Evolutionary conservation across 176 grass and related monocot genomes (phyloP), one percentile per base, ranked within the genome.

Genomic region (Avena insularis): DNA sequence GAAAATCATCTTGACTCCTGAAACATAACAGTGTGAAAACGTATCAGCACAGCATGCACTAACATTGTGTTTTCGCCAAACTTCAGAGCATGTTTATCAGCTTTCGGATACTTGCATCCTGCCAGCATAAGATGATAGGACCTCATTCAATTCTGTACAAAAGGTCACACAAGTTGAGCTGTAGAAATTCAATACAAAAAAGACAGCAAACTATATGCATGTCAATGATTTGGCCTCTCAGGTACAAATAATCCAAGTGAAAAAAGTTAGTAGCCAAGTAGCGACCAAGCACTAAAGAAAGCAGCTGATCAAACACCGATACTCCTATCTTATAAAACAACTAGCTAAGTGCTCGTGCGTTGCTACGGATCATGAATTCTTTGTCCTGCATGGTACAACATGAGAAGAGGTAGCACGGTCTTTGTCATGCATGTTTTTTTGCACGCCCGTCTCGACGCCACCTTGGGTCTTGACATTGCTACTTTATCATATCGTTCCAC

Each of bases 41-140:
- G 75, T 7, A 58, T 76, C 17, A 60, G 31, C 6, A 60, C 9
- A 48, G 57, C 4, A 91, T 72, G 49, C 14, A 69, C 62, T 80
- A 75, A 94, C 90, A 78, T 81, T 86, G 23, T 97, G 92, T 82
- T 82, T 79, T 92, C 81, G 13, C 91, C 33, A 89, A 94, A 82
- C 57, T 73, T 92, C 31, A 70, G 68, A 54, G 91, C 81, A 84
- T 91, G 82, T 57, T 83, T 88, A 89, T 87, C 62, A 72, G 88
- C 90, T 79, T 92, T 94, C 55, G 88, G 77, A 33, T 89, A 87
- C 84, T 87, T 90, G 75, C 85, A 59, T 62, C 83, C 74, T 67
- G 92, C 90, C 86, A 94, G 82, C 62, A 84, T 81, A 86, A 97
- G 86, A 47, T 67, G 38, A 38, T 38, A 75, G 67, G 62, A 75